Evolutionary conservation across 352 stramenopile genomes (phyloP).

Genomic region (Phytophthora vignae): DNA sequence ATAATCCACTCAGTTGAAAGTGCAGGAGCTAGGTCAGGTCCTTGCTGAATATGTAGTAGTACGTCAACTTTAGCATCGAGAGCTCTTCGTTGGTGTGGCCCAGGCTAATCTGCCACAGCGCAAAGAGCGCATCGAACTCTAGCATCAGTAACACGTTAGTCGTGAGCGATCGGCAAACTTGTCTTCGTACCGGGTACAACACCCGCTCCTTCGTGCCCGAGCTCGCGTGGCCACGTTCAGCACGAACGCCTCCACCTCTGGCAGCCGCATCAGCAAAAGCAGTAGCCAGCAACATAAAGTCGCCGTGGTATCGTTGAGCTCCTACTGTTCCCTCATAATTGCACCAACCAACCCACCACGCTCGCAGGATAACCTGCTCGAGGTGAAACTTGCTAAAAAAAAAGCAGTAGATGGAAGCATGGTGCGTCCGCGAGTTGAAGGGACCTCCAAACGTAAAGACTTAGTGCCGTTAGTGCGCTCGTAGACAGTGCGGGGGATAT

Average conservation of each 20-base stretch:
- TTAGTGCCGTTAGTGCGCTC: too few relatives aligned
- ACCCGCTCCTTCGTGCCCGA: conserved; percentile 67
- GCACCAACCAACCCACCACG: too few relatives aligned
- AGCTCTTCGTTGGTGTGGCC: conserved; percentile 77
- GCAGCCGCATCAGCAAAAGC: conserved; percentile 65
- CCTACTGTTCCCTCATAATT: conserved; percentile 8
- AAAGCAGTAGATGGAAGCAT: too few relatives aligned
- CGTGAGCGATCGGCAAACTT: not conserved
- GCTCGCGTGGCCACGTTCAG: conserved; percentile 60
- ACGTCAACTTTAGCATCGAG: too few relatives aligned
- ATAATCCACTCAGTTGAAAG: too few relatives aligned
- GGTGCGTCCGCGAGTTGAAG: too few relatives aligned
- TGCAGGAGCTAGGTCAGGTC: too few relatives aligned
- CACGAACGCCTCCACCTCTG: conserved; percentile 74
- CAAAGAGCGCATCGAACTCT: not conserved
- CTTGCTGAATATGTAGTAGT: too few relatives aligned
- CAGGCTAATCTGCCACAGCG: conserved; percentile 55
- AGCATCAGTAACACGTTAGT: not conserved
- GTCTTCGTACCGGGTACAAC: conserved; percentile 65
- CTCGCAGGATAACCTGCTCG: too few relatives aligned
- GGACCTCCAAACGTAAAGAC: too few relatives aligned
- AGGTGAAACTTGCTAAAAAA: too few relatives aligned
- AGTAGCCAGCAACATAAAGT: conserved; percentile 65
- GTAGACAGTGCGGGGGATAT: too few relatives aligned
- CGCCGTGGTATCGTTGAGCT: conserved; percentile 70